Percentiles rank a stretch among this genome's conserved stretches.
phyloP scores from a whole-genome alignment of 1,139 yeast genomes.

The Candida sp. region DNA sequence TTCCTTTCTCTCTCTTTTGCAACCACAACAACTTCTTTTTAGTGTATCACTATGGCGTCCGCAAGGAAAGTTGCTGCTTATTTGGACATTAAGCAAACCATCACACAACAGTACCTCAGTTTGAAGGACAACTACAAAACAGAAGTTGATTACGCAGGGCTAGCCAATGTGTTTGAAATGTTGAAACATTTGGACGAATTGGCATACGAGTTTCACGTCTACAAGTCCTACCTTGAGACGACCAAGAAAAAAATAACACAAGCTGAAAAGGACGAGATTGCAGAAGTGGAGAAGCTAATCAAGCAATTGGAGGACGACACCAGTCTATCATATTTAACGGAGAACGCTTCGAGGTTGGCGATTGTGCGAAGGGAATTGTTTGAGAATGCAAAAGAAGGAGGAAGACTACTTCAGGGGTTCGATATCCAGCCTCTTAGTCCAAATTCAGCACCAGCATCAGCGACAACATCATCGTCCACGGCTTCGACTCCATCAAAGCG shows the following conservation, averaged over 20 bases:
- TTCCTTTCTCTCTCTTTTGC: not conserved
- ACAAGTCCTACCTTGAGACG: slow-evolving; percentile 18
- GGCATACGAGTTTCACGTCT: slow-evolving; percentile 25
- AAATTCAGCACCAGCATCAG: not conserved
- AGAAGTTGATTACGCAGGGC: slow-evolving; percentile 14
- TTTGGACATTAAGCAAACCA: slow-evolving; percentile 20
- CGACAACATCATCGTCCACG: not conserved
- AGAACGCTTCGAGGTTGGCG: slow-evolving; percentile 25
- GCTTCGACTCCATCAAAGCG: too few species aligned
- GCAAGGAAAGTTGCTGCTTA: slow-evolving; percentile 22
- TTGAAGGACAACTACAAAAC: slow-evolving; percentile 17
- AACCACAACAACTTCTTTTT: not conserved
- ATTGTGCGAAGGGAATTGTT: slow-evolving; percentile 30
- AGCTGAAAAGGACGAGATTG: slow-evolving; percentile 2
- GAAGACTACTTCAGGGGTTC: slow-evolving; percentile 21
- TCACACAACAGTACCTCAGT: slow-evolving; percentile 19
- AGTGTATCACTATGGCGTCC: slow-evolving; percentile 7
- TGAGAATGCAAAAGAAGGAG: slow-evolving; percentile 38
- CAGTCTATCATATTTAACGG: slow-evolving; percentile 25
- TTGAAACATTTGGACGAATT: slow-evolving; percentile 27
- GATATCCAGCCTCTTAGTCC: not conserved
- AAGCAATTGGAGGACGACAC: slow-evolving; percentile 23
- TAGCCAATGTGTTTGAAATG: slow-evolving; percentile 19
- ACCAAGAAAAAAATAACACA: slow-evolving; percentile 11
- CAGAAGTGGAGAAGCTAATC: slow-evolving; percentile 16